Percentiles rank a stretch among this genome's conserved stretches.
Evolutionary conservation across 805 yeast species (phyloP).

Genomic region (Candida oleophila): DNA sequence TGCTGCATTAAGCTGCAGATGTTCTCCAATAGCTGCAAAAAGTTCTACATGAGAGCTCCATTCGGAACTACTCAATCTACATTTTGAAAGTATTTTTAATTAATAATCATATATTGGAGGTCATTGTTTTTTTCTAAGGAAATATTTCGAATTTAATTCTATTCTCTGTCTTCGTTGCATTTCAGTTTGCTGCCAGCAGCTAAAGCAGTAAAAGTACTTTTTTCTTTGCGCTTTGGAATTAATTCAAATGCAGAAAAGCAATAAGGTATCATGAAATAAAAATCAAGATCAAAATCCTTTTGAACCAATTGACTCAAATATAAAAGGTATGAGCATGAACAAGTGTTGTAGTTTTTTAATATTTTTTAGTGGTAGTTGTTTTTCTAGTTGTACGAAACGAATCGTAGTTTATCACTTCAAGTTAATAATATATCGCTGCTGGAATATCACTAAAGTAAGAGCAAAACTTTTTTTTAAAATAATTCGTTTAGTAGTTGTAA

Average conservation of each 20-base stretch:
- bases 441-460: not conserved
- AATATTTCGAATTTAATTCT: not conserved
- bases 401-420: too few species aligned
- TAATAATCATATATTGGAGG: not conserved
- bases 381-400: not conserved
- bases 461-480: too few species aligned
- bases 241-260: not conserved
- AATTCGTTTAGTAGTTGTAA: conserved; percentile 13
- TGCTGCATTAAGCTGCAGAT: not conserved
- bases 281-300: not conserved
- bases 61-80: too few species aligned
- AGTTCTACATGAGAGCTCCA: too few species aligned
- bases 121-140: not conserved
- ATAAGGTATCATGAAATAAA: not conserved
- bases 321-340: conserved; percentile 4
- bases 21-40: not conserved
- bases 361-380: not conserved
- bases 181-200: not conserved
- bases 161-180: not conserved
- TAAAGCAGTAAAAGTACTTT: not conserved
- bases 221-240: not conserved
- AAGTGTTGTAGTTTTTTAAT: not conserved
- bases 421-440: not conserved
- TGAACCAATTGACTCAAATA: not conserved
- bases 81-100: too few species aligned